These are phyloP conservation scores for Taphrina populina DNA, from an alignment of 1,139 yeast species.

Conservation along the genomic window DNA sequence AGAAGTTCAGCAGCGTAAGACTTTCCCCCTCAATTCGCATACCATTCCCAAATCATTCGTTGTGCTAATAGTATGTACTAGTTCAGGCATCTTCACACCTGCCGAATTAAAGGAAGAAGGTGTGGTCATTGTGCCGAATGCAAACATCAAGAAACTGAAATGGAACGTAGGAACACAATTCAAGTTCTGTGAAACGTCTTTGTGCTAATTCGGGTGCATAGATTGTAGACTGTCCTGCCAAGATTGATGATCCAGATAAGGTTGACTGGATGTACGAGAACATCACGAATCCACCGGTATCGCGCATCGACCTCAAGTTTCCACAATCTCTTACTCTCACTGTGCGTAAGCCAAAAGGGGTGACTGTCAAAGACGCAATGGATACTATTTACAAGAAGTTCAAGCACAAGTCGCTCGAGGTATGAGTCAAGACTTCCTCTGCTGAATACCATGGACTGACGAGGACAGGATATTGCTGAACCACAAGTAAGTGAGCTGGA, in stretches of 20 bases:
- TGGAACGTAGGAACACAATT: constrained; percentile 14
- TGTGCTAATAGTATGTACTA: too few relatives aligned
- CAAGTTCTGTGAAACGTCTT: background rate
- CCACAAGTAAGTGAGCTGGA: constrained; percentile 28
- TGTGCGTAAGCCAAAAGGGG: constrained; percentile 32
- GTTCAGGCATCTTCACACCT: constrained; percentile 25
- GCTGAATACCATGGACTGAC: constrained; percentile 1
- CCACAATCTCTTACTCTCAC: constrained; percentile 29
- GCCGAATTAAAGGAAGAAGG: constrained; percentile 27
- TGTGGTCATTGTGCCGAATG: constrained; percentile 28
- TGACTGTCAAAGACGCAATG: constrained; percentile 34
- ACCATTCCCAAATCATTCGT: background rate
- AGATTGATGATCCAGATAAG: constrained; percentile 25
- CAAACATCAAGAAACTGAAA: constrained; percentile 31
- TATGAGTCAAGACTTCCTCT: background rate
- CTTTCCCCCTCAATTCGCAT: background rate
- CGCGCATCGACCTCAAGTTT: constrained; percentile 30
- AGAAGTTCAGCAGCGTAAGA: constrained; percentile 27
- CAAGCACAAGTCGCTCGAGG: constrained; percentile 33
- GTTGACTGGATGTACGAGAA: constrained; percentile 21
- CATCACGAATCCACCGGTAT: constrained; percentile 29
- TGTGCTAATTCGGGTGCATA: background rate
- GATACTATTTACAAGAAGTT: constrained; percentile 31
- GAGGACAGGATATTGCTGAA: constrained; percentile 16
- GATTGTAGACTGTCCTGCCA: constrained; percentile 22